phyloP scores from a whole-genome alignment of 2,329 filamentous ascomycete genomes.

The Ascomycota sp. region DNA sequence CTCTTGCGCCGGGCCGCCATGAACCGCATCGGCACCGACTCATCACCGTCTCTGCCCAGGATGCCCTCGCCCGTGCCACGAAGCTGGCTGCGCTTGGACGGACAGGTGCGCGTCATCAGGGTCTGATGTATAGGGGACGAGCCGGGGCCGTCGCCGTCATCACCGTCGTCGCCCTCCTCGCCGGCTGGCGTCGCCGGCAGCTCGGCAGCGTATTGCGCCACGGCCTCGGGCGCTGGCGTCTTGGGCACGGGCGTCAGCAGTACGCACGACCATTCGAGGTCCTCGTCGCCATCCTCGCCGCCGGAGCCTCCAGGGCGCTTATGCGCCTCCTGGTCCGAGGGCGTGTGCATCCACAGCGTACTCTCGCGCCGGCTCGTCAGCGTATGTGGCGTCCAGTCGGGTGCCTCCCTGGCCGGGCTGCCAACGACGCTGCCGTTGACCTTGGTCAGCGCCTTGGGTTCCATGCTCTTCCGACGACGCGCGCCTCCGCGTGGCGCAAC shows the following conservation, averaged over 20 bases:
- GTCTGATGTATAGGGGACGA: constrained; percentile 14
- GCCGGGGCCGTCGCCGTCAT: constrained; percentile 3
- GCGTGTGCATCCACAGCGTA: constrained; percentile 32
- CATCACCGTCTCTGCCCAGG: constrained; percentile 29
- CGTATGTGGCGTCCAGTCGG: constrained; percentile 25
- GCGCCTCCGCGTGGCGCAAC: constrained; percentile 48
- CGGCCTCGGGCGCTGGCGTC: constrained; percentile 34
- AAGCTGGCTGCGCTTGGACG: constrained; percentile 23
- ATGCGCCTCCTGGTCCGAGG: constrained; percentile 22
- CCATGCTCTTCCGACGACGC: constrained; percentile 63
- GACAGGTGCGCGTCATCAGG: constrained; percentile 31
- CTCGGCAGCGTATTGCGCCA: constrained; percentile 30
- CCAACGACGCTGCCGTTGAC: constrained; percentile 42
- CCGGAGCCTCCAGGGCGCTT: constrained; percentile 15
- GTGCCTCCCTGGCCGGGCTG: no score
- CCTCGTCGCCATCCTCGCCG: constrained; percentile 11
- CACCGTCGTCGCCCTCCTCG: constrained; percentile 8
- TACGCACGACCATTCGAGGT: constrained; percentile 20
- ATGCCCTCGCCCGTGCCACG: constrained; percentile 22
- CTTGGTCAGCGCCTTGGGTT: constrained; percentile 50
- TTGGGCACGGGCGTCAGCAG: constrained; percentile 36
- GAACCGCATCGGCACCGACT: constrained; percentile 37
- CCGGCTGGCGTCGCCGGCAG: constrained; percentile 24
- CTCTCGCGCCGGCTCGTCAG: constrained; percentile 32
- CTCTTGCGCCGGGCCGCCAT: constrained; percentile 59